phyloP scores from a whole-genome alignment of 768 basidiomycete genomes.

The Pisolithus marmoratus region DNA sequence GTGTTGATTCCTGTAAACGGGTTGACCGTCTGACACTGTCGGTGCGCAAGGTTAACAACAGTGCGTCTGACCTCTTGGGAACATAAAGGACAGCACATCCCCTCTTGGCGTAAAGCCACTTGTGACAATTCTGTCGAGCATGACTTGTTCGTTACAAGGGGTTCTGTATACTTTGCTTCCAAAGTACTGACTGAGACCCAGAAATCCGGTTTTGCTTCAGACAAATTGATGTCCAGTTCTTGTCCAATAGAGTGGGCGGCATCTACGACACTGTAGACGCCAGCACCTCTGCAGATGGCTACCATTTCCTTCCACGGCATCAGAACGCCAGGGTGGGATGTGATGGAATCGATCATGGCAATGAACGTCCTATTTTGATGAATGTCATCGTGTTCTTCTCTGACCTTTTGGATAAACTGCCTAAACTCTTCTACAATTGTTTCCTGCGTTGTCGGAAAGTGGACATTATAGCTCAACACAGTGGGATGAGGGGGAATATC shows the following conservation, averaged over 20 bases:
- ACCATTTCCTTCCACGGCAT: slow-evolving; percentile 74
- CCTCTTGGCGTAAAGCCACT: slow-evolving; percentile 76
- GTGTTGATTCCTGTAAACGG: slow-evolving; percentile 50
- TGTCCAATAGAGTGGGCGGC: slow-evolving; percentile 79
- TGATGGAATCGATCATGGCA: slow-evolving; percentile 65
- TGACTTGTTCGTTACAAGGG: not conserved
- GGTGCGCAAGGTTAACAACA: not conserved
- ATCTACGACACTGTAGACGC: slow-evolving; percentile 66
- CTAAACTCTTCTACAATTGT: slow-evolving; percentile 50
- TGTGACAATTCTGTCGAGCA: slow-evolving; percentile 64
- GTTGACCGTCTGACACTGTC: not conserved
- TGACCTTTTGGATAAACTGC: slow-evolving; percentile 29
- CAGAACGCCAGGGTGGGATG: slow-evolving; percentile 52
- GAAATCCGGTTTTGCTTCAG: slow-evolving; percentile 59
- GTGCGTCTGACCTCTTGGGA: slow-evolving; percentile 43
- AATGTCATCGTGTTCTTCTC: slow-evolving; percentile 10
- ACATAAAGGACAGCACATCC: slow-evolving; percentile 70
- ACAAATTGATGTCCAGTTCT: slow-evolving; percentile 55
- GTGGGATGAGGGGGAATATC: slow-evolving; percentile 53
- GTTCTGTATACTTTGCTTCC: not conserved
- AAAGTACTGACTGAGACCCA: slow-evolving; percentile 58
- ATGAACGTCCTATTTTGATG: slow-evolving; percentile 43
- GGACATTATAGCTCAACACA: slow-evolving; percentile 41
- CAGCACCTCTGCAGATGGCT: slow-evolving; percentile 54
- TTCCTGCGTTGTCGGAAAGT: slow-evolving; percentile 52